Conservation (phyloP, 768 basidiomycete species). For the Termitomyces sp. region DNA sequence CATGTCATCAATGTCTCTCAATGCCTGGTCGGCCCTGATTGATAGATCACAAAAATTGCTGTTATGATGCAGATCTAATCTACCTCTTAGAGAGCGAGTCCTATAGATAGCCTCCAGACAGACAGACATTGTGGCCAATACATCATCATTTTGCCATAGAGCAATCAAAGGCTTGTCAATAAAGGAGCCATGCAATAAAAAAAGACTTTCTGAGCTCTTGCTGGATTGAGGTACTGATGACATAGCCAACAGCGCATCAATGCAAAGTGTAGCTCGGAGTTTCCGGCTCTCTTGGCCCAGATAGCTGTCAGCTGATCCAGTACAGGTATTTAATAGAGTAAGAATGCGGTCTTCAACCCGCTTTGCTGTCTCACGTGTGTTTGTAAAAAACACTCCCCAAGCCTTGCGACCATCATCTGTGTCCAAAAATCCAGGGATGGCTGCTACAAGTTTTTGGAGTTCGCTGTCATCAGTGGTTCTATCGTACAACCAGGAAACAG, state of each 20-base stretch:
- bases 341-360: background rate
- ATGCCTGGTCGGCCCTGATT: background rate
- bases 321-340: background rate
- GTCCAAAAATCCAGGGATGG: background rate
- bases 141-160: background rate
- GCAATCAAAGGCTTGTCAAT: too few species aligned
- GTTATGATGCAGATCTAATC: too few species aligned
- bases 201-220: background rate
- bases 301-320: background rate
- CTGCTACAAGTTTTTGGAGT: too few species aligned
- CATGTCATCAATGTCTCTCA: conserved; percentile 4
- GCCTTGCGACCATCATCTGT: background rate
- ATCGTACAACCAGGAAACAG: too few species aligned
- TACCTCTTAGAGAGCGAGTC: too few species aligned
- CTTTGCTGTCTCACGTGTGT: background rate
- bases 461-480: too few species aligned
- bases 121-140: background rate
- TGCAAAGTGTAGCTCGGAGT: background rate
- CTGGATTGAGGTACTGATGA: background rate
- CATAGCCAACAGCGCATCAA: background rate
- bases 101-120: background rate
- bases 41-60: background rate
- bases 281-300: background rate
- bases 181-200: too few species aligned
- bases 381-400: conserved; percentile 1